phyloP scores from a whole-genome alignment of 176 grass and related monocot species.

The Oryza meyeriana region DNA sequence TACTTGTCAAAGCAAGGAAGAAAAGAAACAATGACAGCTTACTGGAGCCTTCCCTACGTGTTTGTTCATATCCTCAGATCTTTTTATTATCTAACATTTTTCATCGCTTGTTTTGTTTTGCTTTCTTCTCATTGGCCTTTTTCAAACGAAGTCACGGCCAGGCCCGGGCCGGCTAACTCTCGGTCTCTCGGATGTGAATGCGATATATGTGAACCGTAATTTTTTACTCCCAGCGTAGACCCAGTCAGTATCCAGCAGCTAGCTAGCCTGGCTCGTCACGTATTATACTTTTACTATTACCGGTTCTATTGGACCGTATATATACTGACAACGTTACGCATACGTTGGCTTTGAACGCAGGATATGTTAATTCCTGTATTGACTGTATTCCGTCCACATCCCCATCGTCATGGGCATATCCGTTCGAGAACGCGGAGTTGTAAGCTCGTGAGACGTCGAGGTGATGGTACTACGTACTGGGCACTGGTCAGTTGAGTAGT shows the following conservation, averaged over 20 bases:
- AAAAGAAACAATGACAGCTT: conserved; percentile 16
- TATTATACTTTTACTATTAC: not conserved
- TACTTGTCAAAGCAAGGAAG: not conserved
- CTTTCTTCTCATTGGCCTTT: conserved; percentile 16
- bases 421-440: not conserved
- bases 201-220: not conserved
- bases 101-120: not conserved
- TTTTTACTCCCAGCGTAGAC: not conserved
- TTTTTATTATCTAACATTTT: not conserved
- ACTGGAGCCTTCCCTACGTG: not conserved
- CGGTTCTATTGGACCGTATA: not conserved
- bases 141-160: conserved; percentile 5
- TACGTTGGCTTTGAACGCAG: not conserved
- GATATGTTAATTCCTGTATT: not conserved
- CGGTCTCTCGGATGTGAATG: not conserved
- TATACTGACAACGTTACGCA: not conserved
- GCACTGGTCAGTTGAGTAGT: not conserved
- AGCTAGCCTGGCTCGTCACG: not conserved
- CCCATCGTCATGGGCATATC: not conserved
- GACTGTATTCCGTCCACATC: not conserved
- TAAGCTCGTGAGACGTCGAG: not conserved
- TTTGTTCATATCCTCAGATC: not conserved
- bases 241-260: not conserved
- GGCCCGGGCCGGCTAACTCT: not conserved
- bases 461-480: too few relatives aligned